Conservation (phyloP, 2,329 filamentous ascomycete species). For the Arthrobotrys iridis region DNA sequence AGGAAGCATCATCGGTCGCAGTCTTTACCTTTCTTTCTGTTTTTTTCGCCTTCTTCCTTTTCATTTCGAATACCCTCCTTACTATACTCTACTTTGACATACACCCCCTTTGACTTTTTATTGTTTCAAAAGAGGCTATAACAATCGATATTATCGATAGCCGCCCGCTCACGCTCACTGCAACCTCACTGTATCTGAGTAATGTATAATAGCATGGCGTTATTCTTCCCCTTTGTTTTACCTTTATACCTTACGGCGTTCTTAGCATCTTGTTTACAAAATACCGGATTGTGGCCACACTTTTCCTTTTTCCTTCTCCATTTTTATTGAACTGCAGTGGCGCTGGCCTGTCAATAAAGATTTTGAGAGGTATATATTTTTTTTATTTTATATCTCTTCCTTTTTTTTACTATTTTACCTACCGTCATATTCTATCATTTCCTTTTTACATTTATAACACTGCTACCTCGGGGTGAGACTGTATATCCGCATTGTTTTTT, state of each 20-base stretch:
- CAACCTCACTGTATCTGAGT: conserved; percentile 49
- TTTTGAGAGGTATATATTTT: no score
- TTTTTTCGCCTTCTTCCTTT: neutral
- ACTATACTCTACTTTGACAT: neutral
- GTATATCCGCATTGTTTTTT: neutral
- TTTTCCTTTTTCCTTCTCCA: conserved; percentile 3
- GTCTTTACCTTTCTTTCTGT: conserved; percentile 7
- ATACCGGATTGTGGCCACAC: neutral
- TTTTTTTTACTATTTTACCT: neutral
- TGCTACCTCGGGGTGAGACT: conserved; percentile 5
- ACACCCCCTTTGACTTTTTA: neutral
- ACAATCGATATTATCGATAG: neutral
- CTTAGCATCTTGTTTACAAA: neutral
- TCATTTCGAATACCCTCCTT: neutral
- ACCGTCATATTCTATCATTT: neutral
- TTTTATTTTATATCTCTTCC: no score
- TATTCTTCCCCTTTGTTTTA: conserved; percentile 4
- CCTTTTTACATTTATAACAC: neutral
- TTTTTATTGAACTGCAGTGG: neutral
- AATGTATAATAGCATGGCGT: conserved; percentile 53
- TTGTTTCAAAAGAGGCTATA: neutral
- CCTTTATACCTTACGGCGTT: conserved; percentile 45
- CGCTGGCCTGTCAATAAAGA: neutral
- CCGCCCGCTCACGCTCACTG: conserved; percentile 22
- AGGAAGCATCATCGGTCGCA: conserved; percentile 33